Evolutionary conservation across 2,329 filamentous ascomycete genomes (phyloP), one percentile per base, ranked within the genome.

Genomic region (Alternaria alternata): DNA sequence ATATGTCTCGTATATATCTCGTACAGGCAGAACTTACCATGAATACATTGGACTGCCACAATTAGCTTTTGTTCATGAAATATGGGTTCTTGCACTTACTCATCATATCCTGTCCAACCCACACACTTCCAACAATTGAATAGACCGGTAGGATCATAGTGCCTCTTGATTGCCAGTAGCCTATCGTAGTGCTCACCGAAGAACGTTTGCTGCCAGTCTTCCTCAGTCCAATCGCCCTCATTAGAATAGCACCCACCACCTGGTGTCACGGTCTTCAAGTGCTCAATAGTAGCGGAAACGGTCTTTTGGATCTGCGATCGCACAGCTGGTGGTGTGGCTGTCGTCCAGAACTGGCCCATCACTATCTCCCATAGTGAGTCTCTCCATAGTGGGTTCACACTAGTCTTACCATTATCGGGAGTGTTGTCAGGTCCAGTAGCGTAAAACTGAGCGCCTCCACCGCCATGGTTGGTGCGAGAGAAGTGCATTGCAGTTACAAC

Each of bases 81-180:
- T 47, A 7, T 18, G 8, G 26, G 7, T 14, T 5, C n/a, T 24
- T 20, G n/a, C 8, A 51, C 73, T 69, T 69, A 75, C 73, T 76
- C 74, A 38, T 72, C 59, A 54, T 73, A 72, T 8, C 75, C 74
- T 16, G 67, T 74, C 74, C 74, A 78, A 2, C 75, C 75, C 46
- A 77, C 73, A 54, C 74, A 77, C 54, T 76, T 77, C 75, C 74
- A 77, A 59, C 74, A 76, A 46, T 77, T 76, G 55, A 78, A 78
- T 44, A 78, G 34, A 4, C 70, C 69, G 0, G 62, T 71, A 1
- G 73, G 73, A 49, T 77, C 75, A 36, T 73, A 78, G 39, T 51
- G 61, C 49, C 60, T 70, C 71, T 77, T 77, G 5, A 76, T 64
- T 1, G 53, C 49, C 4, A 75, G 44, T 18, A 78, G 30, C 26